Conservation (phyloP, 2,329 filamentous ascomycete genomes). For the Raffaelea deltoideospora region DNA sequence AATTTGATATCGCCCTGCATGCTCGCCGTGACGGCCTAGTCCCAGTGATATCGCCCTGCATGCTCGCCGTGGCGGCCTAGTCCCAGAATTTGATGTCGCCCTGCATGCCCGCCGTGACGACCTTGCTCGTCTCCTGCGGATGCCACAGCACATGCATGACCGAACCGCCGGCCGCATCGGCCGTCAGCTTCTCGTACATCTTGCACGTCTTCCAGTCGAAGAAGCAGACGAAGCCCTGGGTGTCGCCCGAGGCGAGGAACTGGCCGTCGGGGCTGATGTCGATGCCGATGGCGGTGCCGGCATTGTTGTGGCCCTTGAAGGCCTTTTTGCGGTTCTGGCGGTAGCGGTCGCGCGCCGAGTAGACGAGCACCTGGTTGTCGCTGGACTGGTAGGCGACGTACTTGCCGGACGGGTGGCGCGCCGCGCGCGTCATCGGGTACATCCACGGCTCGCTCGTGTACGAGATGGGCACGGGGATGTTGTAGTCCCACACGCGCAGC, state of each 20-base stretch:
- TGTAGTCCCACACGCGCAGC: conserved; percentile 93
- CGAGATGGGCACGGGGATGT: conserved; percentile 96
- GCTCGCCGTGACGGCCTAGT: conserved; percentile 87
- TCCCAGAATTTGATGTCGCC: conserved; percentile 90
- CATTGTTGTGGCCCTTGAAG: conserved; percentile 91
- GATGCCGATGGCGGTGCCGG: conserved; percentile 83
- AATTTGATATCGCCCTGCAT: conserved; percentile 79
- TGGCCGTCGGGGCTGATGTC: conserved; percentile 82
- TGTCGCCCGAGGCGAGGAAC: conserved; percentile 77
- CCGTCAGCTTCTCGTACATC: conserved; percentile 93
- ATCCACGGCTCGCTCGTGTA: conserved; percentile 96
- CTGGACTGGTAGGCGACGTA: conserved; percentile 87
- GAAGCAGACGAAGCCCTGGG: conserved; percentile 79
- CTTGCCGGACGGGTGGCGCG: conserved; percentile 76
- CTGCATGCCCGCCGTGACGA: conserved; percentile 79
- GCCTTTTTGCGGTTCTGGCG: conserved; percentile 94
- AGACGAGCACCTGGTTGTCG: conserved; percentile 95
- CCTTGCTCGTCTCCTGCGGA: conserved; percentile 91
- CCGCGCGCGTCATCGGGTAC: conserved; percentile 83
- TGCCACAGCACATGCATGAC: conserved; percentile 89
- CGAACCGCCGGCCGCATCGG: conserved; percentile 65
- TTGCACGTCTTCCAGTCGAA: conserved; percentile 99
- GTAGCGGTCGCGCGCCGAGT: conserved; percentile 88
- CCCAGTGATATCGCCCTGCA: conserved; percentile 86
- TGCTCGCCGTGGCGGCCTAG: conserved; percentile 52